Conservation (phyloP, 225 moss, liverwort and hornwort genomes). For the Asterella californica region DNA sequence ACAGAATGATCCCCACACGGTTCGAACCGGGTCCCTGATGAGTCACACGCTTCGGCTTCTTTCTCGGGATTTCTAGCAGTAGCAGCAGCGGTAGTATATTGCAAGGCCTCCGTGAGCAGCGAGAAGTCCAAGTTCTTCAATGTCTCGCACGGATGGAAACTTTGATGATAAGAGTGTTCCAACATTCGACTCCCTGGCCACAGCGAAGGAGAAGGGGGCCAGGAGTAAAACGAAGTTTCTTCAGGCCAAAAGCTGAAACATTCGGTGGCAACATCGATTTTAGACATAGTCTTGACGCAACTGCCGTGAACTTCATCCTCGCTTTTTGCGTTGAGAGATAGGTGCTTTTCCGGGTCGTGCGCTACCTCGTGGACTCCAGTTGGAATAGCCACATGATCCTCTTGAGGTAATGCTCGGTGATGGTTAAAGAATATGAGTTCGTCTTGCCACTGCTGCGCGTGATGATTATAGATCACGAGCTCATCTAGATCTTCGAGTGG, state of each 20-base stretch:
- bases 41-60: not conserved
- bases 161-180: too few relatives aligned
- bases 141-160: not conserved
- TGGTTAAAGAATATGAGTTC: not conserved
- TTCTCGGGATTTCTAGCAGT: not conserved
- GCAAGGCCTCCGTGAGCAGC: not conserved
- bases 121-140: not conserved
- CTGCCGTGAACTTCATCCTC: not conserved
- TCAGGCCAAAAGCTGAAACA: slow-evolving; percentile 11
- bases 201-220: not conserved
- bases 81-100: not conserved
- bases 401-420: not conserved
- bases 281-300: not conserved
- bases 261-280: slow-evolving; percentile 3
- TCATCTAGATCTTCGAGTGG: slow-evolving; percentile 10
- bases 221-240: not conserved
- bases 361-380: not conserved
- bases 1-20: not conserved
- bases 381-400: too few relatives aligned
- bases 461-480: slow-evolving; percentile 7
- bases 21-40: not conserved
- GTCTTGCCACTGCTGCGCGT: slow-evolving; percentile 9
- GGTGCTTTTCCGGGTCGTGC: not conserved
- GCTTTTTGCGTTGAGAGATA: not conserved
- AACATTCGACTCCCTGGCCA: not conserved